Evolutionary conservation across 805 yeast genomes (phyloP).

Genomic region (Naumovozyma baii): DNA sequence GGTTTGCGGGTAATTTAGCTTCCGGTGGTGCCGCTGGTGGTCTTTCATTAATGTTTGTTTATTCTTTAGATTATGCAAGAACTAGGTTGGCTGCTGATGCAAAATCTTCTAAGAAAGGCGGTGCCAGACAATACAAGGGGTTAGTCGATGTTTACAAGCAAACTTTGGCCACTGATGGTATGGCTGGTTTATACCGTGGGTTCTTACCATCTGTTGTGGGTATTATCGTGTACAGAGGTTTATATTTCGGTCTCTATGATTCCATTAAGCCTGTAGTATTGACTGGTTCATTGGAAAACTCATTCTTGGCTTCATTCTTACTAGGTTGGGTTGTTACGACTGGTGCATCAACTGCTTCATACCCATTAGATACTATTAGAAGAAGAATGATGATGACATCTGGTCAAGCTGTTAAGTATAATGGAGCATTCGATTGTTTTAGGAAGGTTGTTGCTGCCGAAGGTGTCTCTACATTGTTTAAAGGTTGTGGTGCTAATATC

Average conservation of each 20-base stretch:
- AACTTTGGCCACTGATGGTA: conserved; percentile 91
- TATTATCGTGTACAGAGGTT: conserved; percentile 98
- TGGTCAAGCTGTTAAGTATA: conserved; percentile 95
- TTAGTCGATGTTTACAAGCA: conserved; percentile 91
- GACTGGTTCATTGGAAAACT: conserved; percentile 90
- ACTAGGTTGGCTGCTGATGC: conserved; percentile 98
- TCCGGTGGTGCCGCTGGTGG: conserved; percentile 99
- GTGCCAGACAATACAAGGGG: conserved; percentile 96
- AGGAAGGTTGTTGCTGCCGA: conserved; percentile 87
- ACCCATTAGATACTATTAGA: conserved; percentile 98
- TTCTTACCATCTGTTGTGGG: conserved; percentile 97
- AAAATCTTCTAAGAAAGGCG: conserved; percentile 74
- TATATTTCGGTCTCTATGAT: conserved; percentile 96
- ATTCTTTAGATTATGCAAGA: conserved; percentile 95
- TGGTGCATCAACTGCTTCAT: conserved; percentile 96
- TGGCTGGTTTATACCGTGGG: conserved; percentile 98
- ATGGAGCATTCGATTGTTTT: conserved; percentile 92
- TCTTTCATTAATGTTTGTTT: conserved; percentile 13
- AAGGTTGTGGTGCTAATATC: conserved; percentile 99
- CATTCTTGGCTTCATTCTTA: conserved; percentile 89
- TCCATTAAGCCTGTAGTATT: conserved; percentile 91
- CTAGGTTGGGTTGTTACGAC: conserved; percentile 98
- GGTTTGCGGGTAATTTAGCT: conserved; percentile 98
- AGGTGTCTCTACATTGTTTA: conserved; percentile 88
- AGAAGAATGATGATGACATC: conserved; percentile 99